These are phyloP conservation scores for Fusarium secorum DNA, from an alignment of 2,329 filamentous ascomycete genomes.

Conservation along the genomic window DNA sequence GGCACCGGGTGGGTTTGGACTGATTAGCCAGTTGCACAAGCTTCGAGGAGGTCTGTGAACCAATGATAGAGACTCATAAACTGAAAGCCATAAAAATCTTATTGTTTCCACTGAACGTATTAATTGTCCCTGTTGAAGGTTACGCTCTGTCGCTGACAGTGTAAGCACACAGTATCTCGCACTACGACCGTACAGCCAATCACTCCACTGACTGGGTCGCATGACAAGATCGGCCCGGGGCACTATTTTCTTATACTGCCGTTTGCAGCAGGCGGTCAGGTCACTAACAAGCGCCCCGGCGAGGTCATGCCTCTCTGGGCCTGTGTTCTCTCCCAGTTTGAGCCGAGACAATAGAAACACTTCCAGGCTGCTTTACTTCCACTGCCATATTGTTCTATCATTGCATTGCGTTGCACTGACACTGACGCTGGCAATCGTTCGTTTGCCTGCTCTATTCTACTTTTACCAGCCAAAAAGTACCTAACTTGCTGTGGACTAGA, in stretches of 20 bases:
- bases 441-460: background rate
- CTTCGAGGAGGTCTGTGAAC: slow-evolving; percentile 61
- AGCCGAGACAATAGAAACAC: slow-evolving; percentile 26
- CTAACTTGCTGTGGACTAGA: background rate
- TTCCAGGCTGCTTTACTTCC: background rate
- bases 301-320: slow-evolving; percentile 35
- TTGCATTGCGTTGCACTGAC: background rate
- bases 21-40: slow-evolving; percentile 70
- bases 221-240: slow-evolving; percentile 14
- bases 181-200: slow-evolving; percentile 14
- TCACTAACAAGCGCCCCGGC: slow-evolving; percentile 16
- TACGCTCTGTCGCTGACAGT: background rate
- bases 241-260: slow-evolving; percentile 27
- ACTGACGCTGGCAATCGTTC: background rate
- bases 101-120: background rate
- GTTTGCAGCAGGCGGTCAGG: slow-evolving; percentile 38
- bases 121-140: background rate
- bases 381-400: background rate
- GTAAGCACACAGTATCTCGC: slow-evolving; percentile 4
- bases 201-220: slow-evolving; percentile 2
- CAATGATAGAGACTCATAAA: background rate
- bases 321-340: slow-evolving; percentile 16
- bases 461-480: background rate
- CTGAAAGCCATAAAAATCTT: background rate
- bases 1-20: slow-evolving; percentile 61